phyloP scores from a whole-genome alignment of 2,329 filamentous ascomycete species.

The Fusarium sp. region DNA sequence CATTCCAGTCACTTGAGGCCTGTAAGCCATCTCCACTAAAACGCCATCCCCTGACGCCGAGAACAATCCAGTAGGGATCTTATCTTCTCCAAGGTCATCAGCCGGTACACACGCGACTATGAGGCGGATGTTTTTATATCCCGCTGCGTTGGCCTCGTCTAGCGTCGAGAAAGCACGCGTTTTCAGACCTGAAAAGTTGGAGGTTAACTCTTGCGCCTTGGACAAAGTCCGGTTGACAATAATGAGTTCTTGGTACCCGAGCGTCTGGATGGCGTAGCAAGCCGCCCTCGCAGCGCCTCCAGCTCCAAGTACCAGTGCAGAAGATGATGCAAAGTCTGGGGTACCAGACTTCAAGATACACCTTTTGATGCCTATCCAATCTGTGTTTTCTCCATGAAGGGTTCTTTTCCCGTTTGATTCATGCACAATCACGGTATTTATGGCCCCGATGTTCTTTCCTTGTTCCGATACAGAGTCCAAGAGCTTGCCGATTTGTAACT shows the following conservation, averaged over 20 bases:
- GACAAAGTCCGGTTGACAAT: conserved; percentile 2
- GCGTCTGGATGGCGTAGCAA: conserved; percentile 3
- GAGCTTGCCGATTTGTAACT: conserved; percentile 7
- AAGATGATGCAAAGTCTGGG: neutral
- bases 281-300: conserved; percentile 12
- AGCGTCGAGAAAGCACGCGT: neutral
- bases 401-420: neutral
- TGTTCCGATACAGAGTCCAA: neutral
- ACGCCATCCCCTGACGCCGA: neutral
- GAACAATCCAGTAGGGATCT: neutral
- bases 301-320: neutral
- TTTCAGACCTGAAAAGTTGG: neutral
- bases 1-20: conserved; percentile 4
- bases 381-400: conserved; percentile 3
- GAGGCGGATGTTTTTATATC: neutral
- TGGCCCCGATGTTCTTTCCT: neutral
- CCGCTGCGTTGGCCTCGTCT: fast-evolving
- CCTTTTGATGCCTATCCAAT: conserved; percentile 15
- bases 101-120: neutral
- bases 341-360: neutral
- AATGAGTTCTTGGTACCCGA: neutral
- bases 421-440: conserved; percentile 6
- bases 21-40: conserved; percentile 7
- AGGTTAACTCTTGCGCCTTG: neutral
- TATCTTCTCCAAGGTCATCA: neutral